phyloP scores from a whole-genome alignment of 75 land plant species.

The Adiantum capillusveneris region DNA sequence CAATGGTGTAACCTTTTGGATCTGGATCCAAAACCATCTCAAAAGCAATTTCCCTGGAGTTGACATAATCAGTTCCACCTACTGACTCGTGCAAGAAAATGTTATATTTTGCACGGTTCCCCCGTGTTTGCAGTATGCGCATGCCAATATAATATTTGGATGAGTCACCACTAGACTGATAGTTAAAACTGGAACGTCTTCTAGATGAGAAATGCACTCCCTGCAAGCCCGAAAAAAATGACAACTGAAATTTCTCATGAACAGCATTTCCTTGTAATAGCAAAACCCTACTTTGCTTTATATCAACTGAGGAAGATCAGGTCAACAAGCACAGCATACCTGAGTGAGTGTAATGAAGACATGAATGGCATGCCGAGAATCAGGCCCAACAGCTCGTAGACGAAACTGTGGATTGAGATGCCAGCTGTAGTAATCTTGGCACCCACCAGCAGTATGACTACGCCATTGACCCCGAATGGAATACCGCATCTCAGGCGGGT shows the following conservation, averaged over 20 bases:
- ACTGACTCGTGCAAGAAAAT: conserved; percentile 94
- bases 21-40: conserved; percentile 98
- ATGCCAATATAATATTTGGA: conserved; percentile 90
- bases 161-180: conserved; percentile 82
- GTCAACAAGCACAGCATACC: conserved; percentile 23
- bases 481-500: conserved; percentile 97
- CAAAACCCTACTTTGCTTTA: background rate
- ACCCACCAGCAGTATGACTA: conserved; percentile 95
- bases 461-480: conserved; percentile 97
- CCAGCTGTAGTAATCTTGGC: conserved; percentile 92
- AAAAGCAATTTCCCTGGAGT: conserved; percentile 97
- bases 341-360: conserved; percentile 97
- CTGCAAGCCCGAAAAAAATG: conserved; percentile 20
- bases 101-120: conserved; percentile 84
- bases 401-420: conserved; percentile 95
- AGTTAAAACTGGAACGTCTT: conserved; percentile 73
- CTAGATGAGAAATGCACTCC: conserved; percentile 78
- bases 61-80: conserved; percentile 97
- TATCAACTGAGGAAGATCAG: background rate
- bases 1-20: conserved; percentile 98
- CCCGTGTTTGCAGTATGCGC: conserved; percentile 92
- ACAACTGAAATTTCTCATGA: background rate
- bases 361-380: conserved; percentile 83
- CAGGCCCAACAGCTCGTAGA: conserved; percentile 74
- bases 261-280: too few relatives aligned